Percentiles rank a stretch among this genome's conserved stretches.
phyloP scores from a whole-genome alignment of 768 basidiomycete genomes.

The Albatrellus ellisii region DNA sequence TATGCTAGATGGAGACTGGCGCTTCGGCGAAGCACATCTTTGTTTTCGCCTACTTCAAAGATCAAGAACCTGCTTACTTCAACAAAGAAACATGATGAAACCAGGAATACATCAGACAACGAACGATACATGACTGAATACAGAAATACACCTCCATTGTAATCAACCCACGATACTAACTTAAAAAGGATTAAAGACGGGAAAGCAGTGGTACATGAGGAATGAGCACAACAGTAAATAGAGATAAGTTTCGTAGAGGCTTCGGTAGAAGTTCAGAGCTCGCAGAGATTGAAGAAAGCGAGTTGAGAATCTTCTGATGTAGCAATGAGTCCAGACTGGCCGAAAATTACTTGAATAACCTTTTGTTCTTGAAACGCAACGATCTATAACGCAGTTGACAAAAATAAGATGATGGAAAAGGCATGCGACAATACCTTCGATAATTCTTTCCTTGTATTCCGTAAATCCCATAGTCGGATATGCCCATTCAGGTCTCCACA shows the following conservation, averaged over 20 bases:
- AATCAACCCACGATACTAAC: too few relatives aligned
- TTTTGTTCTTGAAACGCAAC: conserved; percentile 24
- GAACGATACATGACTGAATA: background rate
- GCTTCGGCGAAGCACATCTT: too few relatives aligned
- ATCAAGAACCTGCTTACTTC: background rate
- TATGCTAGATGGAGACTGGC: too few relatives aligned
- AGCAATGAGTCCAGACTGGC: conserved; percentile 22
- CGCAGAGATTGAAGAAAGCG: conserved; percentile 20
- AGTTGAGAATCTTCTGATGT: conserved; percentile 28
- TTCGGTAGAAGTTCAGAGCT: too few relatives aligned
- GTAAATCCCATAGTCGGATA: conserved; percentile 36
- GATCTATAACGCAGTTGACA: conserved; percentile 11
- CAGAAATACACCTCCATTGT: too few relatives aligned
- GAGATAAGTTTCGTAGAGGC: conserved; percentile 20
- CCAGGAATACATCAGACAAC: background rate
- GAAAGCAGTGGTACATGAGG: too few relatives aligned
- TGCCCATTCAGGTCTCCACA: conserved; percentile 30
- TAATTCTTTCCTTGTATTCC: conserved; percentile 21
- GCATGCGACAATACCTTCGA: background rate
- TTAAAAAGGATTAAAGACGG: too few relatives aligned
- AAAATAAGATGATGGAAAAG: conserved; percentile 11
- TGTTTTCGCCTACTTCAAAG: background rate
- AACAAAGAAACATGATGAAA: background rate
- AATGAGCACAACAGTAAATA: background rate
- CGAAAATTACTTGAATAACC: conserved; percentile 25